These are phyloP conservation scores for Cyberlindnera galapagoensis DNA, from an alignment of 805 yeast genomes.

Conservation along the genomic window DNA sequence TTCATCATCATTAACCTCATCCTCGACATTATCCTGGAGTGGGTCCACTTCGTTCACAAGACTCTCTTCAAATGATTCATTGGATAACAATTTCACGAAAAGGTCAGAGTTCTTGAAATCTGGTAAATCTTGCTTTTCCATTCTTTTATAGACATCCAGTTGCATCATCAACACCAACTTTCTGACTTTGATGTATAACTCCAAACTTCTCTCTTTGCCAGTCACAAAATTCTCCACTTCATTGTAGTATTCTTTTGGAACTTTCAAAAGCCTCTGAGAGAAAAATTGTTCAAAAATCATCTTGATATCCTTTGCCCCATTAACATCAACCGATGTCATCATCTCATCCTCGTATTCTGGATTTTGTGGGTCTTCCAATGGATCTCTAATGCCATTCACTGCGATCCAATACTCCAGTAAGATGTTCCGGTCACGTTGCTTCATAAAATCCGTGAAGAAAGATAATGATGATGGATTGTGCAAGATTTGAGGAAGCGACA, in stretches of 20 bases:
- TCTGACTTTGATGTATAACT: slow-evolving; percentile 47
- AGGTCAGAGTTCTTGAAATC: slow-evolving; percentile 54
- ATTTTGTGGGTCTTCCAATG: slow-evolving; percentile 44
- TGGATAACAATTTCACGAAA: slow-evolving; percentile 47
- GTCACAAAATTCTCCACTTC: slow-evolving; percentile 34
- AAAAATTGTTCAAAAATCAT: slow-evolving; percentile 42
- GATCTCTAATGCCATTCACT: slow-evolving; percentile 65
- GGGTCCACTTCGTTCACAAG: slow-evolving; percentile 23
- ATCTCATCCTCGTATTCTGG: slow-evolving; percentile 24
- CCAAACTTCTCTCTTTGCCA: slow-evolving; percentile 12
- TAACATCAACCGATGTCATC: slow-evolving; percentile 32
- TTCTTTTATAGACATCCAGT: slow-evolving; percentile 38
- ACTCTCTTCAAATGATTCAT: slow-evolving; percentile 29
- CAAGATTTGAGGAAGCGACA: slow-evolving; percentile 38
- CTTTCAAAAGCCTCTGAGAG: slow-evolving; percentile 23
- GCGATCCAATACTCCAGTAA: slow-evolving; percentile 59
- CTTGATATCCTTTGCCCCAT: slow-evolving; percentile 45
- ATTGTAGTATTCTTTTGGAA: slow-evolving; percentile 23
- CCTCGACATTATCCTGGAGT: slow-evolving; percentile 8
- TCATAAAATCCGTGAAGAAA: slow-evolving; percentile 51
- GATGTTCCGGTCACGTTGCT: slow-evolving; percentile 36
- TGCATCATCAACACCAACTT: slow-evolving; percentile 56
- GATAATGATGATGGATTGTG: slow-evolving; percentile 41
- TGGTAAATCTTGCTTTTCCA: slow-evolving; percentile 49
- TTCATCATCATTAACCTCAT: slow-evolving; percentile 2